Evolutionary conservation across 225 moss, liverwort and hornwort species (phyloP).

Genomic region (Lunularia cruciata): DNA sequence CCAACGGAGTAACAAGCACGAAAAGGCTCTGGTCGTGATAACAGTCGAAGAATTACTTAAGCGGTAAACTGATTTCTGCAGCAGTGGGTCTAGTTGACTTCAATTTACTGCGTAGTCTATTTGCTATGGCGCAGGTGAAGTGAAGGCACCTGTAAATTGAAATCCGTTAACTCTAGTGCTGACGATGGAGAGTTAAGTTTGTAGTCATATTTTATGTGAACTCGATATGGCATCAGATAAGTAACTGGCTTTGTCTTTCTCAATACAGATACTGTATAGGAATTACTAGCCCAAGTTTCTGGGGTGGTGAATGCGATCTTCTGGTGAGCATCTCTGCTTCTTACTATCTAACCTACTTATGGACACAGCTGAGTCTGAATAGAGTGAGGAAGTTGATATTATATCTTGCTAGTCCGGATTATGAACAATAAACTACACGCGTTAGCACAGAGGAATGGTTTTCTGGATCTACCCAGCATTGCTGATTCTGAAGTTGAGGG

Average conservation of each 20-base stretch:
- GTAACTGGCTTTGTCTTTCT: background rate
- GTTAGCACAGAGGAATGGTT: too few species aligned
- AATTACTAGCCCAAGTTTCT: constrained; percentile 80
- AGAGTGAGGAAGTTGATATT: too few species aligned
- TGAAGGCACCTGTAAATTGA: background rate
- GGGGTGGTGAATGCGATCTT: constrained; percentile 97
- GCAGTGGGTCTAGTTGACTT: too few species aligned
- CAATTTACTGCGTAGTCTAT: too few species aligned
- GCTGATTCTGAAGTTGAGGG: too few species aligned
- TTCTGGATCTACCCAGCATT: too few species aligned
- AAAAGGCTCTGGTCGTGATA: constrained; percentile 94
- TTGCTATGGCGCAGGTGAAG: background rate
- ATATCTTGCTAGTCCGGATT: too few species aligned
- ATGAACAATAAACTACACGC: too few species aligned
- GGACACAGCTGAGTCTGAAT: too few species aligned
- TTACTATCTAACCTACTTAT: background rate
- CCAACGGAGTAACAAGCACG: constrained; percentile 63
- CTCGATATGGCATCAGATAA: too few species aligned
- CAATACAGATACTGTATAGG: constrained; percentile 81
- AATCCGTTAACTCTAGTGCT: background rate
- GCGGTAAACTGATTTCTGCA: constrained; percentile 38
- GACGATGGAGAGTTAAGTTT: background rate
- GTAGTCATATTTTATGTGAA: too few species aligned
- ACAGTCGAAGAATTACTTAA: constrained; percentile 95
- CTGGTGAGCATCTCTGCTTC: constrained; percentile 27